phyloP scores from a whole-genome alignment of 306 rosid genomes.

The Acacia acuminata region DNA sequence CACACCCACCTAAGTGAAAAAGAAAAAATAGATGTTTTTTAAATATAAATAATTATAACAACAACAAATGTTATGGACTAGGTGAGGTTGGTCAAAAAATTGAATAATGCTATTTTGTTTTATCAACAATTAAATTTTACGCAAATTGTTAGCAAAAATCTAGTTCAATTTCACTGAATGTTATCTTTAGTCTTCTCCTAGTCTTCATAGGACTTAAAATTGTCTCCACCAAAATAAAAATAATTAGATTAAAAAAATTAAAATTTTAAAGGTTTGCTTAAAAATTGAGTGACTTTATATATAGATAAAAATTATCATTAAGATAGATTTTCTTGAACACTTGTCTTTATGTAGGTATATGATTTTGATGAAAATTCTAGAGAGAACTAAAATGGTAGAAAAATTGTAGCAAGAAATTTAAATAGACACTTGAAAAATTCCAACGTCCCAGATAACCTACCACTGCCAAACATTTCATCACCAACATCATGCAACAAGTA shows the following conservation, averaged over 20 bases:
- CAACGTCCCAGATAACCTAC: background rate
- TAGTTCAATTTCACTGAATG: too few relatives aligned
- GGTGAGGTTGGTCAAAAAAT: too few relatives aligned
- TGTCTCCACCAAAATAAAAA: too few relatives aligned
- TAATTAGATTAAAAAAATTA: background rate
- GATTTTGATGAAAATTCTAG: background rate
- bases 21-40: background rate
- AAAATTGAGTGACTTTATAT: background rate
- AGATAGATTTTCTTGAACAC: background rate
- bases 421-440: background rate
- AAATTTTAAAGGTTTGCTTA: background rate
- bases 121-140: too few relatives aligned
- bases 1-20: background rate
- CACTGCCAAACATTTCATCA: constrained; percentile 3
- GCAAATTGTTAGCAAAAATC: too few relatives aligned
- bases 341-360: background rate
- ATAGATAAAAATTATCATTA: background rate
- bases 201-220: too few relatives aligned
- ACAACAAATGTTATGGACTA: too few relatives aligned
- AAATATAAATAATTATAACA: background rate
- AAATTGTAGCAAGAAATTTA: background rate
- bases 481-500: background rate
- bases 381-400: background rate
- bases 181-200: too few relatives aligned
- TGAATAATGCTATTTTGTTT: too few relatives aligned